Evolutionary conservation across 441 rosid species (phyloP).

Genomic region (Adansonia rubrostipa): DNA sequence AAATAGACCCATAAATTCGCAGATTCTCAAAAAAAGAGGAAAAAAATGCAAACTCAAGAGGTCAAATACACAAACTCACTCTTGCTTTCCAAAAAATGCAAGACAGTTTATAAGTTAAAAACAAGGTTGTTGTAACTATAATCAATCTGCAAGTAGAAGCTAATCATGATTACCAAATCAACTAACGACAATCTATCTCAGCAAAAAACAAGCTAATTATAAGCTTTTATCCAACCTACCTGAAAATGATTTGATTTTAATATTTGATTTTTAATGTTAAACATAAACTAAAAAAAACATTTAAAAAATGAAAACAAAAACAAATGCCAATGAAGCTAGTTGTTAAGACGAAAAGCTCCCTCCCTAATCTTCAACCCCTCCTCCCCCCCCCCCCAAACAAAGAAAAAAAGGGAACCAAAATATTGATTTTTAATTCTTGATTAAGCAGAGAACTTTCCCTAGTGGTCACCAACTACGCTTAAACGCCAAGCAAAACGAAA

Average conservation of each 20-base stretch:
- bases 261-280: conserved; percentile 19
- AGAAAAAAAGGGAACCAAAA: neutral
- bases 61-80: conserved; percentile 33
- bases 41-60: conserved; percentile 26
- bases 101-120: conserved; percentile 42
- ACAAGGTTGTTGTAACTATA: conserved; percentile 43
- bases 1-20: conserved; percentile 34
- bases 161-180: conserved; percentile 48
- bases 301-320: conserved; percentile 24
- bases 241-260: conserved; percentile 25
- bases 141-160: conserved; percentile 51
- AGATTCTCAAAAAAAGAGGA: conserved; percentile 21
- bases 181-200: conserved; percentile 46
- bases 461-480: conserved; percentile 60
- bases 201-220: conserved; percentile 35
- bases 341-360: conserved; percentile 38
- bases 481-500: conserved; percentile 45
- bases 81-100: conserved; percentile 40
- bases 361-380: conserved; percentile 31
- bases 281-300: conserved; percentile 15
- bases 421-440: neutral
- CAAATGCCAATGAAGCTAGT: conserved; percentile 36
- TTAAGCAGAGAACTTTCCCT: conserved; percentile 27
- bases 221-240: conserved; percentile 40
- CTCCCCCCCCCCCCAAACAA: conserved; percentile 29